Conservation (phyloP, 306 rosid species). For the Glycine tomentella region DNA sequence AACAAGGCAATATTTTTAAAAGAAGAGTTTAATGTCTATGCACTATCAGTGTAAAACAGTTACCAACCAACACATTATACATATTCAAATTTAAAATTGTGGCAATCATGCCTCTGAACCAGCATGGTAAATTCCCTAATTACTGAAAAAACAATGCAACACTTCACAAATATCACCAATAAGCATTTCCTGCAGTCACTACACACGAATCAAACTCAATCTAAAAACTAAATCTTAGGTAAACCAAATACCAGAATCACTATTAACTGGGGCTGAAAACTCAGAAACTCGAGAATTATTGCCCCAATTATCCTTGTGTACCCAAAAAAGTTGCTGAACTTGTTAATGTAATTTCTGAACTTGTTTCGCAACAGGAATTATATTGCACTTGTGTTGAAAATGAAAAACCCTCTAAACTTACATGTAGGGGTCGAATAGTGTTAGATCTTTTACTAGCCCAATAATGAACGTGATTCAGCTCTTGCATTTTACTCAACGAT, state of each 20-base stretch:
- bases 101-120: neutral
- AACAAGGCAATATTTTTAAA: slow-evolving; percentile 14
- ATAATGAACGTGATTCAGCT: neutral
- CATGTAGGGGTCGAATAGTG: neutral
- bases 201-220: too few species aligned
- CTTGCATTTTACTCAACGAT: neutral
- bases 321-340: too few species aligned
- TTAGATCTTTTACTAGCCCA: too few species aligned
- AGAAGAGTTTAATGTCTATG: neutral
- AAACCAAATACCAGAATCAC: too few species aligned
- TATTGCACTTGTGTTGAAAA: neutral
- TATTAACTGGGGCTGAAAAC: too few species aligned
- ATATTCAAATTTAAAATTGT: slow-evolving; percentile 23
- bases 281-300: too few species aligned
- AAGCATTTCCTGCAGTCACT: too few species aligned
- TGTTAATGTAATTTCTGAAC: neutral
- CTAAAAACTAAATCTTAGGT: too few species aligned
- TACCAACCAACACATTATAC: neutral
- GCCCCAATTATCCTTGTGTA: too few species aligned
- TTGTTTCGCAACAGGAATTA: neutral
- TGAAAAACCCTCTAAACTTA: neutral
- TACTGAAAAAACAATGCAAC: neutral
- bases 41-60: too few species aligned
- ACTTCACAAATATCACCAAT: too few species aligned
- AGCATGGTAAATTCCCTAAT: neutral